Percentiles rank a stretch among this genome's conserved stretches.
Conservation (phyloP, 2,329 filamentous ascomycete species). For the Knufia petricola region DNA sequence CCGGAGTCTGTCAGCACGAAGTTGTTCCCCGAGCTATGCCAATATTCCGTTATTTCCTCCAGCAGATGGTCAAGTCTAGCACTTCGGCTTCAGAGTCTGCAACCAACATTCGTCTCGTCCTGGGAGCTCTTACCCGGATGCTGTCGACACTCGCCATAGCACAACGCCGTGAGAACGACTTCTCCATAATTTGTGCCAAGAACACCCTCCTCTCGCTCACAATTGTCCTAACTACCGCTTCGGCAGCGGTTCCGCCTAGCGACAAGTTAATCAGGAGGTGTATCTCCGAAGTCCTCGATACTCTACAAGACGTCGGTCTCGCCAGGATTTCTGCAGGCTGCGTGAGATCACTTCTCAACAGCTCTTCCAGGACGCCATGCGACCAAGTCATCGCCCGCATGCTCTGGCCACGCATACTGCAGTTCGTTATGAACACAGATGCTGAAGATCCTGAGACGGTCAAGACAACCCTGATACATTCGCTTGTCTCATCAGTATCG, state of each 20-base stretch:
- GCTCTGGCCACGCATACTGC: constrained; percentile 63
- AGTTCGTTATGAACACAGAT: constrained; percentile 58
- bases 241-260: constrained; percentile 60
- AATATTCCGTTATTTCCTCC: constrained; percentile 83
- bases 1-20: constrained; percentile 72
- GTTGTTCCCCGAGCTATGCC: constrained; percentile 85
- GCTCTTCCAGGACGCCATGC: constrained; percentile 47
- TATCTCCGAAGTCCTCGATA: constrained; percentile 73
- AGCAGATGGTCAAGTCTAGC: constrained; percentile 41
- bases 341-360: constrained; percentile 71
- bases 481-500: constrained; percentile 61
- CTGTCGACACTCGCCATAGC: constrained; percentile 54
- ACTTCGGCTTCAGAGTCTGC: constrained; percentile 33
- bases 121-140: constrained; percentile 74
- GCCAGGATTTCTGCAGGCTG: constrained; percentile 87
- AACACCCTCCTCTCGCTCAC: constrained; percentile 84
- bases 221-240: constrained; percentile 74
- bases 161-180: constrained; percentile 49
- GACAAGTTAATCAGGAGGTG: constrained; percentile 68
- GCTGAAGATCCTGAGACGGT: constrained; percentile 73
- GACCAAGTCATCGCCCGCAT: constrained; percentile 66
- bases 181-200: constrained; percentile 79
- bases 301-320: constrained; percentile 50
- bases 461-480: constrained; percentile 60
- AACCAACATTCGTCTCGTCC: constrained; percentile 57